Percentiles rank a stretch among this genome's conserved stretches.
These are phyloP conservation scores for Verticillium albo-atrum DNA, from an alignment of 2,329 filamentous ascomycete genomes.

Conservation along the genomic window DNA sequence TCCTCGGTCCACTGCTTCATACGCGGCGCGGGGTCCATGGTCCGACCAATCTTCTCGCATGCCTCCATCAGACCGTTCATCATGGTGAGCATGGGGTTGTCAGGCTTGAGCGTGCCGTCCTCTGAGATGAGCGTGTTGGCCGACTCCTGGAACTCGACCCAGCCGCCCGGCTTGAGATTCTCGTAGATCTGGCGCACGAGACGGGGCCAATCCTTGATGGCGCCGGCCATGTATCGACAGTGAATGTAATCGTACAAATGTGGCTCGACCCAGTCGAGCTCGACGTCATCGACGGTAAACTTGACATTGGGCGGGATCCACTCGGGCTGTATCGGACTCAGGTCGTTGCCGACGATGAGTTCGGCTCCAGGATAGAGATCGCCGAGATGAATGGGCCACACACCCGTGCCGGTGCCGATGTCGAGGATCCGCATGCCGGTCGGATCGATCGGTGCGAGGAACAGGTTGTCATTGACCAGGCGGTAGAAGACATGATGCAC, in stretches of 20 bases:
- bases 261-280: slow-evolving; percentile 11
- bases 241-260: slow-evolving; percentile 4
- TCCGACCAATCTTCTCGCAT: slow-evolving; percentile 21
- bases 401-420: slow-evolving; percentile 18
- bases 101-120: background rate
- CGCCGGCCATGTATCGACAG: slow-evolving; percentile 21
- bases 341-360: slow-evolving; percentile 27
- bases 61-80: slow-evolving; percentile 17
- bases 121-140: slow-evolving; percentile 5
- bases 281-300: slow-evolving; percentile 67
- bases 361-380: slow-evolving; percentile 16
- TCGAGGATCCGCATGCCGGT: slow-evolving; percentile 12
- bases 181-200: slow-evolving; percentile 6
- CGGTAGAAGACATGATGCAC: slow-evolving; percentile 26
- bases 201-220: slow-evolving; percentile 22
- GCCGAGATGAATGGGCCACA: slow-evolving; percentile 36
- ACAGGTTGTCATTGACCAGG: slow-evolving; percentile 21
- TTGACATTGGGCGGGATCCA: slow-evolving; percentile 67
- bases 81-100: slow-evolving; percentile 10
- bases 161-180: slow-evolving; percentile 6
- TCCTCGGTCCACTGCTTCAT: slow-evolving; percentile 16
- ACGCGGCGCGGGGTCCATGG: slow-evolving; percentile 21
- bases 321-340: slow-evolving; percentile 18
- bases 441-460: slow-evolving; percentile 2
- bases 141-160: slow-evolving; percentile 5